Conservation (phyloP, 2,329 filamentous ascomycete genomes). For the Pseudopithomyces maydicus region DNA sequence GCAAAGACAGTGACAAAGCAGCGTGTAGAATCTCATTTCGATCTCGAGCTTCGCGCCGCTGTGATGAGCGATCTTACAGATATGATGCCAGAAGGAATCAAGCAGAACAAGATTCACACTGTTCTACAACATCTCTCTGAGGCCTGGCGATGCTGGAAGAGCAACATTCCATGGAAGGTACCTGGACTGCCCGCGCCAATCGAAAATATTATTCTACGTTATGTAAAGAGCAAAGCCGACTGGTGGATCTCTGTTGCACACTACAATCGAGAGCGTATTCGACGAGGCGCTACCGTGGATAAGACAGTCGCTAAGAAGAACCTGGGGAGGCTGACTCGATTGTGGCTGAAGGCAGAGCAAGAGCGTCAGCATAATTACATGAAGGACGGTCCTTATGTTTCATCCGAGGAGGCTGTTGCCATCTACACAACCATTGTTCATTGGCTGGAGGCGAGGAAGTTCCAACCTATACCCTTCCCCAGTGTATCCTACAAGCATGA, state of each 20-base stretch:
- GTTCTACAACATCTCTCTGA: conserved; percentile 96
- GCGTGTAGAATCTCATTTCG: conserved; percentile 97
- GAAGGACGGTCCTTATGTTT: conserved; percentile 98
- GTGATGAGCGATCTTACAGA: conserved; percentile 99
- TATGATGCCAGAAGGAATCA: conserved; percentile 99
- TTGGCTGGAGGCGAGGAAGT: conserved; percentile 97
- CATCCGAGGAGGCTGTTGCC: conserved; percentile 95
- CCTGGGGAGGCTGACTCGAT: conserved; percentile 85
- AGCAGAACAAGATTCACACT: conserved; percentile 98
- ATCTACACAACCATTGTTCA: conserved; percentile 99
- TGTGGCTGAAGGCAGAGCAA: conserved; percentile 98
- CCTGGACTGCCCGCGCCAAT: conserved; percentile 95
- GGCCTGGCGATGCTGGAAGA: conserved; percentile 99
- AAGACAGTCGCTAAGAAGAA: conserved; percentile 99
- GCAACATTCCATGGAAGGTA: conserved; percentile 99
- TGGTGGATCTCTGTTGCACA: conserved; percentile 99
- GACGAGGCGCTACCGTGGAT: conserved; percentile 94
- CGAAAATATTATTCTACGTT: conserved; percentile 97
- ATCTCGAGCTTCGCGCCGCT: conserved; percentile 93
- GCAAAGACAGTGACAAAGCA: conserved; percentile 99
- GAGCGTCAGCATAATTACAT: conserved; percentile 99
- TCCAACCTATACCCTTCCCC: conserved; percentile 97
- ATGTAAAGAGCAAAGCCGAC: conserved; percentile 98
- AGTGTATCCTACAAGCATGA: conserved; percentile 99
- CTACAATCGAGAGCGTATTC: conserved; percentile 97